A percentile compares a stretch with the other conserved stretches of the same genome.
Evolutionary conservation across 106 monocot genomes (phyloP).

Genomic region (Acanthochlamys bracteata): DNA sequence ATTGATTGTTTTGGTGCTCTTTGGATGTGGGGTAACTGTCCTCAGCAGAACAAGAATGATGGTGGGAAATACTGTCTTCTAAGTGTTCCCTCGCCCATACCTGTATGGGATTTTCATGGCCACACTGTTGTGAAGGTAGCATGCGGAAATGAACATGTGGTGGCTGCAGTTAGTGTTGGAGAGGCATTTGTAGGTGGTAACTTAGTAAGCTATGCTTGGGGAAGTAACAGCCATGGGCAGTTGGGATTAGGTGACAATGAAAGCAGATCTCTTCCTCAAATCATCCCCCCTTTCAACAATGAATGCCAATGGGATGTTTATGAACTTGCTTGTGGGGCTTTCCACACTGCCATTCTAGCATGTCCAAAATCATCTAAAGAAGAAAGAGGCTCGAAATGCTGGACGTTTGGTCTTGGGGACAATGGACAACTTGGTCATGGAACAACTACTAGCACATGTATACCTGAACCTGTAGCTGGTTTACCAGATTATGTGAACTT

Average conservation of each 20-base stretch:
- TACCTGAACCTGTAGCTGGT: slow-evolving; percentile 34
- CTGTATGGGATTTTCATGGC: slow-evolving; percentile 76
- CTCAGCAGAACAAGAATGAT: slow-evolving; percentile 29
- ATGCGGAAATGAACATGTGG: slow-evolving; percentile 75
- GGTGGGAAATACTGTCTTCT: slow-evolving; percentile 29
- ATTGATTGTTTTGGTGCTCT: slow-evolving; percentile 56
- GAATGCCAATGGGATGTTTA: slow-evolving; percentile 64
- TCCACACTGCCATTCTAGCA: slow-evolving; percentile 63
- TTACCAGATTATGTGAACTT: slow-evolving; percentile 40
- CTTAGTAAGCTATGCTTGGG: slow-evolving; percentile 69
- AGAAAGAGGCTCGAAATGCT: slow-evolving; percentile 53
- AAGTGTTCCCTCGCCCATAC: slow-evolving; percentile 34
- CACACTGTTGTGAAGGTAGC: slow-evolving; percentile 76
- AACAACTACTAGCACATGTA: slow-evolving; percentile 19
- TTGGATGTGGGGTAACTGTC: slow-evolving; percentile 83
- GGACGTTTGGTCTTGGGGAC: slow-evolving; percentile 80
- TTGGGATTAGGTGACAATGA: slow-evolving; percentile 60
- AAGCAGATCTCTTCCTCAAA: slow-evolving; percentile 29
- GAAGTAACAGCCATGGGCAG: slow-evolving; percentile 78
- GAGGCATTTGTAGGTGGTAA: slow-evolving; percentile 36
- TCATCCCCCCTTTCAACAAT: slow-evolving; percentile 35
- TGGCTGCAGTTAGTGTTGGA: slow-evolving; percentile 53
- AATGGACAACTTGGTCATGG: slow-evolving; percentile 86
- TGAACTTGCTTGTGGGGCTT: slow-evolving; percentile 74
- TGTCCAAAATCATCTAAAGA: slow-evolving; percentile 33